Evolutionary conservation across 352 stramenopile genomes (phyloP).

Genomic region (Pythium brassicae): DNA sequence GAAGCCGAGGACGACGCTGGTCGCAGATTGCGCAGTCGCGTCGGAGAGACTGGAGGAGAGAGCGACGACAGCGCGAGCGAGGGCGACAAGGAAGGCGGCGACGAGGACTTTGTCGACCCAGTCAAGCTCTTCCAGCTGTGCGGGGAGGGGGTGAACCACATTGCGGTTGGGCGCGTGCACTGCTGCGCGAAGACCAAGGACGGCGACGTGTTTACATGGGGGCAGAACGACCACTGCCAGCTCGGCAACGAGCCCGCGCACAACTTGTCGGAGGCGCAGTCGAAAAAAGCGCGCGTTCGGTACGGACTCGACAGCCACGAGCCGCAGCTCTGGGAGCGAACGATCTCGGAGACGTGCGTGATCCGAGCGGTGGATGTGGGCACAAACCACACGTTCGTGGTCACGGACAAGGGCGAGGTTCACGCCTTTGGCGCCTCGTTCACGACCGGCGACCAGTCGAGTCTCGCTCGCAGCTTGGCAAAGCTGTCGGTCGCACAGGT

Average conservation of each 20-base stretch:
- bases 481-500: slow-evolving; percentile 66
- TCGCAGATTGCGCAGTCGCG: slow-evolving; percentile 8
- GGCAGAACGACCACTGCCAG: slow-evolving; percentile 81
- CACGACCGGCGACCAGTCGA: slow-evolving; percentile 55
- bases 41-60: slow-evolving; percentile 12
- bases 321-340: slow-evolving; percentile 65
- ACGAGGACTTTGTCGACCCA: slow-evolving; percentile 68
- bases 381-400: slow-evolving; percentile 68
- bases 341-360: slow-evolving; percentile 50
- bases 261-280: slow-evolving; percentile 42
- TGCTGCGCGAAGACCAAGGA: slow-evolving; percentile 75
- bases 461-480: slow-evolving; percentile 40
- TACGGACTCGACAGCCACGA: slow-evolving; percentile 60
- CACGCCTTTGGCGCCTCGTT: slow-evolving; percentile 69
- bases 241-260: slow-evolving; percentile 62
- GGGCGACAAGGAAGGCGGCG: slow-evolving; percentile 40
- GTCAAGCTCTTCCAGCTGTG: slow-evolving; percentile 61
- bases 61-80: too few species aligned
- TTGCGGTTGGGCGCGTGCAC: slow-evolving; percentile 72
- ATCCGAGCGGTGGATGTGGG: slow-evolving; percentile 53
- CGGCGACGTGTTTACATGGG: slow-evolving; percentile 81
- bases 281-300: slow-evolving; percentile 50
- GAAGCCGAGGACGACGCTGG: slow-evolving; percentile 2
- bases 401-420: slow-evolving; percentile 47
- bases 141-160: slow-evolving; percentile 62